Evolutionary conservation across 2,329 filamentous ascomycete species (phyloP).

Genomic region (Ceratocystis diversiconidia): DNA sequence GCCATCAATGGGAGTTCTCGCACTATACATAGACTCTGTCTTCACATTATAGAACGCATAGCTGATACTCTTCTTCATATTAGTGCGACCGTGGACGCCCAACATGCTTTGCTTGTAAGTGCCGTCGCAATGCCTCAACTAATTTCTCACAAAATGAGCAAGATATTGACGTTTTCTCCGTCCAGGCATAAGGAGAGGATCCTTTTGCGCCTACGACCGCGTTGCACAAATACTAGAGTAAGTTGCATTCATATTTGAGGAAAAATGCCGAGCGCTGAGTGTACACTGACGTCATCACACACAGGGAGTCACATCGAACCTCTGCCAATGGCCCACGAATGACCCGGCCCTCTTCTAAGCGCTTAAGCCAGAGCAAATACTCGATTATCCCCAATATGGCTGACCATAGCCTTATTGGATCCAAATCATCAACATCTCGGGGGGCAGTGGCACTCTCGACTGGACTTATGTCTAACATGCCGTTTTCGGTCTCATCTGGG

Average conservation of each 20-base stretch:
- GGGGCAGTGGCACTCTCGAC: slow-evolving; percentile 42
- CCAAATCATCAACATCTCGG: slow-evolving; percentile 27
- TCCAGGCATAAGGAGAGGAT: slow-evolving; percentile 60
- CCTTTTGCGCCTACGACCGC: slow-evolving; percentile 58
- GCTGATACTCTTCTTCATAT: slow-evolving; percentile 1
- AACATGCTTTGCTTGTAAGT: slow-evolving; percentile 49
- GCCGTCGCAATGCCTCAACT: background rate
- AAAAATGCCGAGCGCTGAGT: background rate
- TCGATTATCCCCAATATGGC: slow-evolving; percentile 40
- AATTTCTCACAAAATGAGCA: background rate
- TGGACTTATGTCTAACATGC: slow-evolving; percentile 56
- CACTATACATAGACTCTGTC: background rate
- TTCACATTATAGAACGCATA: background rate
- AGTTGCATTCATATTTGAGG: slow-evolving; percentile 24
- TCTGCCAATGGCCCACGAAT: slow-evolving; percentile 40
- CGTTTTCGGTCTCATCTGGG: slow-evolving; percentile 54
- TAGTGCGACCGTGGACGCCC: slow-evolving; percentile 65
- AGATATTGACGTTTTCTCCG: slow-evolving; percentile 19
- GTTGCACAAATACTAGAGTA: slow-evolving; percentile 66
- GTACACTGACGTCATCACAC: background rate
- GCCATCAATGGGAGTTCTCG: background rate
- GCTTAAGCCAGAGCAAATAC: slow-evolving; percentile 26
- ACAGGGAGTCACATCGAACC: slow-evolving; percentile 22
- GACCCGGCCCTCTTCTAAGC: slow-evolving; percentile 44
- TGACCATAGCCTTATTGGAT: slow-evolving; percentile 35